phyloP scores from a whole-genome alignment of 1,284 basidiomycete genomes.

The Volvariella volvacea region DNA sequence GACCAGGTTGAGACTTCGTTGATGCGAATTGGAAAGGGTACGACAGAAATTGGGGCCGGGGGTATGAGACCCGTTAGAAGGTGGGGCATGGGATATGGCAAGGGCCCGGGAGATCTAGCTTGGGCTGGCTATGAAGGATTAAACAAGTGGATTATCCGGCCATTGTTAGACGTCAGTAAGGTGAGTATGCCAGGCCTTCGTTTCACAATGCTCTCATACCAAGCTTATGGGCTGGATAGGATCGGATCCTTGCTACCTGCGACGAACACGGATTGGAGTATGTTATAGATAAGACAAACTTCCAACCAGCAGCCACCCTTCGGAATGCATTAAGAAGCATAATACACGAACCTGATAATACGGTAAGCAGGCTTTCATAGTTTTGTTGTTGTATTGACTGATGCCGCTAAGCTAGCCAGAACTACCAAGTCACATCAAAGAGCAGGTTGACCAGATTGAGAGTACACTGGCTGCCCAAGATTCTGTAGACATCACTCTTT shows the following conservation, averaged over 20 bases:
- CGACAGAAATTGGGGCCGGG: slow-evolving; percentile 44
- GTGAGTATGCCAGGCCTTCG: slow-evolving; percentile 26
- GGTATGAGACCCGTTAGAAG: slow-evolving; percentile 61
- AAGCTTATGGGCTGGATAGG: slow-evolving; percentile 30
- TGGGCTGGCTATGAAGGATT: slow-evolving; percentile 52
- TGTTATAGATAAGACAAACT: slow-evolving; percentile 62
- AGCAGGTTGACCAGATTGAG: slow-evolving; percentile 25
- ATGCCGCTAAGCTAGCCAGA: slow-evolving; percentile 3
- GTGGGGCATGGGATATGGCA: slow-evolving; percentile 66
- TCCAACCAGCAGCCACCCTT: slow-evolving; percentile 60
- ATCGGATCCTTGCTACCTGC: slow-evolving; percentile 70
- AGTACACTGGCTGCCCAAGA: slow-evolving; percentile 17
- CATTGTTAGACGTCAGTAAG: slow-evolving; percentile 61
- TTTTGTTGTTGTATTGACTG: slow-evolving; percentile 1
- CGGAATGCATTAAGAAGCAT: slow-evolving; percentile 62
- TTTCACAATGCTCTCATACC: background rate
- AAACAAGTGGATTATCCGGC: slow-evolving; percentile 60
- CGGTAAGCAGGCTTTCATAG: background rate
- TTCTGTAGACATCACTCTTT: slow-evolving; percentile 23
- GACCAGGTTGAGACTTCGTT: slow-evolving; percentile 76
- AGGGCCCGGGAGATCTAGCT: slow-evolving; percentile 22
- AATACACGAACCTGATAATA: slow-evolving; percentile 10
- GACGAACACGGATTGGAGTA: slow-evolving; percentile 52
- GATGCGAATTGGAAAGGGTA: slow-evolving; percentile 57
- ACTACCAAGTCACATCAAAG: slow-evolving; percentile 21